These are phyloP conservation scores for Flaveria ramosissima DNA, from an alignment of 129 eudicot species.

Conservation along the genomic window DNA sequence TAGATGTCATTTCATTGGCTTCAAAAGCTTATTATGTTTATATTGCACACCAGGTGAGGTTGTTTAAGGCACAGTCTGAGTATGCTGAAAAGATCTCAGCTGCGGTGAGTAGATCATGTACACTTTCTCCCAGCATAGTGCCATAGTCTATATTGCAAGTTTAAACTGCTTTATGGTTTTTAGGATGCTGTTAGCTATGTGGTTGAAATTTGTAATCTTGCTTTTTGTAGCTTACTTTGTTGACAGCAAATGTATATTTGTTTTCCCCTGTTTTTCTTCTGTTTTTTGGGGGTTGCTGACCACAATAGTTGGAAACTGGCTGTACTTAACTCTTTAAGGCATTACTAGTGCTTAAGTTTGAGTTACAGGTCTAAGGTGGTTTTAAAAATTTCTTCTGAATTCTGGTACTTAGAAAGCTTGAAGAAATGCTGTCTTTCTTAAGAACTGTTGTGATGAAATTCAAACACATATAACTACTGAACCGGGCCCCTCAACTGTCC, in stretches of 20 bases:
- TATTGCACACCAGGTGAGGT: conserved; percentile 63
- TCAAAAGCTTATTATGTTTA: conserved; percentile 13
- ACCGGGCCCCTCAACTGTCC: background rate
- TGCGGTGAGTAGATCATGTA: conserved; percentile 56
- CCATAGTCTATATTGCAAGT: background rate
- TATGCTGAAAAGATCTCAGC: conserved; percentile 82
- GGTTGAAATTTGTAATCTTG: background rate
- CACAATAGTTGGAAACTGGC: background rate
- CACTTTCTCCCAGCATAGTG: background rate
- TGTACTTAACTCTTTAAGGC: background rate
- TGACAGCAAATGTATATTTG: background rate
- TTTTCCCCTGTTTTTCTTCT: too few relatives aligned
- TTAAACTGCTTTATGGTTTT: background rate
- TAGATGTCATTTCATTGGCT: background rate
- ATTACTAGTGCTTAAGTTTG: background rate
- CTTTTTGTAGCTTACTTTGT: too few relatives aligned
- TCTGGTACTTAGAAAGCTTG: background rate
- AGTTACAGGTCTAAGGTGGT: background rate
- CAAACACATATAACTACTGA: background rate
- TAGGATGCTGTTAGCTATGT: background rate
- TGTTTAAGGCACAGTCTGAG: conserved; percentile 73
- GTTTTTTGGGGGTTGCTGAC: too few relatives aligned
- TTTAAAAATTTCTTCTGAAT: too few relatives aligned
- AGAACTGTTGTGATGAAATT: background rate
- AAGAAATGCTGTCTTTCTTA: background rate